Evolutionary conservation across 176 grass and related monocot species (phyloP), one percentile per base, ranked within the genome.

Genomic region (Panicum miliaceum): DNA sequence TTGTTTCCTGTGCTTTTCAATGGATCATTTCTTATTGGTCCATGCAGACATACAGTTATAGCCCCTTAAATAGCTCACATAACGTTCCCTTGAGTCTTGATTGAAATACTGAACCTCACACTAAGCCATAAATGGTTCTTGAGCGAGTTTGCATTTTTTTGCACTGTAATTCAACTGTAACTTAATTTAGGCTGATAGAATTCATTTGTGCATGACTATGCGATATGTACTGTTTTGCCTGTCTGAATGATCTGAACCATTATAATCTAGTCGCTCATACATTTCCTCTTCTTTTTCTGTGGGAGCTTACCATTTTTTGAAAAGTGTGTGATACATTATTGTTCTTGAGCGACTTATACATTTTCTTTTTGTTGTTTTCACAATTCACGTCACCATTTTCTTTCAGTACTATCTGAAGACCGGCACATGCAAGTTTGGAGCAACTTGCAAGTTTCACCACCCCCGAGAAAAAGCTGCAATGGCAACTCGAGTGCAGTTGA

Each of bases 401-500:
- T 73, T 84, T 43, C 85, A 97, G 94, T 97, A 94, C 82, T 97
- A 91, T 88, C 87, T 97, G 76, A 97, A 94, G 87, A 97, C 94
- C 15, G 94, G 94, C 53, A 90, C 89, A 18, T 94, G 94, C 91
- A 97, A 94, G 90, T 97, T 97, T 85, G 94, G 94, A 90, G 87
- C 94, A 77, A 94, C 91, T 61, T 97, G 94, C 87, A 97, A 97
- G 82, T 97, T 97, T 82, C 89, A 97, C 65, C 94, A 97, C 52
- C 94, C 94, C 35, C 82, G 87, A 90, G 94, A 97, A 67, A 97
- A 97, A 75, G 94, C 91, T 88, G 94, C 89, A 81, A 91, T 90
- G 87, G 85, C 85, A 64, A 86, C 78, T 53, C 89, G 65, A 81
- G 89, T 86, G 26, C 89, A 97, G 76, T 75, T 91, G 82, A 97